Base-by-base conservation (phyloP, 2,329 filamentous ascomycete genomes). In the Talaromyces funiculosus region DNA sequence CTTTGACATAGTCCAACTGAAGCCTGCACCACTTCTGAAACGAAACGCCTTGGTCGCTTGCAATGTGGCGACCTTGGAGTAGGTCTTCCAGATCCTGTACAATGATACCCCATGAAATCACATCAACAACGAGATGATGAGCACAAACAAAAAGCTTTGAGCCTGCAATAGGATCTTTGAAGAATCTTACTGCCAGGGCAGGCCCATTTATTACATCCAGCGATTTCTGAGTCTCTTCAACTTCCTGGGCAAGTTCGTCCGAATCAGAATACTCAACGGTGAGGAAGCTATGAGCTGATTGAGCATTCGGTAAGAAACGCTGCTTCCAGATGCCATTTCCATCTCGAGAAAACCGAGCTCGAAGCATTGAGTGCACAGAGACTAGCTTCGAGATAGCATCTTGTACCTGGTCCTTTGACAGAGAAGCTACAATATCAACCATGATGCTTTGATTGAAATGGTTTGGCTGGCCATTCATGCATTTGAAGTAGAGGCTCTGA, bases 361-460 rank as follows among this genome's bases (percentile, higher is more conserved):
- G 67, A 5, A 68, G 59, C 66, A 68, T 67, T 16, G 67, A 58
- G 45, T 68, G 66, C 24, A 49, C 24, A 12, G 56, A 62, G 14
- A 67, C 62, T 14, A 68, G 38, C 9, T 62, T 47, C 16, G 59
- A 31, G 18, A 67, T 47, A 4, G 62, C 64, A 16, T 38, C 22
- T 24, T 45, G 47, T 12, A 67, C 51, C 12, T 57, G 49, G 9
- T 43, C 43, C 18, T 53, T 18, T 4, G 40, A 40, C 18, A 61
- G 16, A 3, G 37, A 24, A 12, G 9, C n/a, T 10, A 8, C 53
- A 35, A 59, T 4, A 26, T 62, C 51, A 12, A 64, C 33, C 60
- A 64, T 59, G 18, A 67, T 58, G 16, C 65, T 67, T 45, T 68
- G 67, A 40, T 67, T 68, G 53, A 68, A 68, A 29, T 64, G 64